phyloP scores from a whole-genome alignment of 257 asterid genomes.

The Solanum peruvianum region DNA sequence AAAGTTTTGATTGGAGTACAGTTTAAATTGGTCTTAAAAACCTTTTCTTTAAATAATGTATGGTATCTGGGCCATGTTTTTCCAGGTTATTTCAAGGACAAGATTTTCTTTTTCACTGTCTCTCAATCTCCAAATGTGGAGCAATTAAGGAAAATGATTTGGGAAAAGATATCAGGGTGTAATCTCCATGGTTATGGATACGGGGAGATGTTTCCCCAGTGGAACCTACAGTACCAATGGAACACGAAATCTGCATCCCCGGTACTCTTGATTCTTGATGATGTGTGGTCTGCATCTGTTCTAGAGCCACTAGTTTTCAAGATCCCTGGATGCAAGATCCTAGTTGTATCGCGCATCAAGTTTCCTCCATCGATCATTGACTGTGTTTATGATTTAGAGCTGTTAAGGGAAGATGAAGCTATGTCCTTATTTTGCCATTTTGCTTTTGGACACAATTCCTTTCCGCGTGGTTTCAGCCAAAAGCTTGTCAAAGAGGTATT shows the following conservation, averaged over 20 bases:
- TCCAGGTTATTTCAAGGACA: conserved; percentile 58
- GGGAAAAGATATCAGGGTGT: conserved; percentile 51
- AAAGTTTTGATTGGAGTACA: not conserved
- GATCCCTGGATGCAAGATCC: conserved; percentile 66
- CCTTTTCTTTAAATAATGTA: not conserved
- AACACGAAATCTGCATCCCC: conserved; percentile 15
- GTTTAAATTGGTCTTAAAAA: not conserved
- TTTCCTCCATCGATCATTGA: conserved; percentile 52
- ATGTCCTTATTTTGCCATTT: conserved; percentile 61
- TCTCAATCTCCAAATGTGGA: conserved; percentile 91
- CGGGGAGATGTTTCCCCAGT: conserved; percentile 22
- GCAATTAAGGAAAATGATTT: conserved; percentile 45
- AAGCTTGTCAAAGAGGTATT: conserved; percentile 56
- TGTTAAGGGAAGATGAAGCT: conserved; percentile 72
- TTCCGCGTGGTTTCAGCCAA: conserved; percentile 38
- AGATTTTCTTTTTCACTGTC: conserved; percentile 60
- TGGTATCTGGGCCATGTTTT: not conserved
- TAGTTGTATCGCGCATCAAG: conserved; percentile 67
- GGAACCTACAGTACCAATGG: conserved; percentile 14
- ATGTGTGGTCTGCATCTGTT: conserved; percentile 75
- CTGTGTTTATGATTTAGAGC: conserved; percentile 52
- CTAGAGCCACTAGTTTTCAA: conserved; percentile 47
- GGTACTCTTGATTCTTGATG: conserved; percentile 61
- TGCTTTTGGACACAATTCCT: conserved; percentile 60
- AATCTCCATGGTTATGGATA: not conserved